Conservation (phyloP, 768 basidiomycete genomes). For the Kwoniella botswanensis region DNA sequence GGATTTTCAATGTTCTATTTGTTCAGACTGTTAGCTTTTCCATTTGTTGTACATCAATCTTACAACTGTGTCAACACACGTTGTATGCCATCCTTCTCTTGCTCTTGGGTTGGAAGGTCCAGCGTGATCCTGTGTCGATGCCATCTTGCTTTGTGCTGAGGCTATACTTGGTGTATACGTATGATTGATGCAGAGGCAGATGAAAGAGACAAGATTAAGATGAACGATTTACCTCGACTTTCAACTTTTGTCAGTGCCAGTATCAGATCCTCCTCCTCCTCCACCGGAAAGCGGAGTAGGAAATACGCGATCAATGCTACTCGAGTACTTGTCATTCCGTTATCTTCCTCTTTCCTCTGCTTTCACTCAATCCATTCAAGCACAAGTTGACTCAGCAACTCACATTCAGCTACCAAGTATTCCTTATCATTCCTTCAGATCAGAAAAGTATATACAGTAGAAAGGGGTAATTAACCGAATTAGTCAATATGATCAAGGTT, state of each 20-base stretch:
- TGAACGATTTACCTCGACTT: too few species aligned
- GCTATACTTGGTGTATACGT: not conserved
- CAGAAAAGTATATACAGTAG: constrained; percentile 4
- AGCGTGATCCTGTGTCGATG: constrained; percentile 27
- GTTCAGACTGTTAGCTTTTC: not conserved
- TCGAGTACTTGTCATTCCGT: constrained; percentile 1
- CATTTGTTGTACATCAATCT: too few species aligned
- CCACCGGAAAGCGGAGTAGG: not conserved
- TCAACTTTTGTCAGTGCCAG: not conserved
- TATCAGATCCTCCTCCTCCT: not conserved
- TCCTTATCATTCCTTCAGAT: not conserved
- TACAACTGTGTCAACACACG: constrained; percentile 14
- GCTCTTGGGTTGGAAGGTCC: constrained; percentile 28
- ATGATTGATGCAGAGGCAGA: not conserved
- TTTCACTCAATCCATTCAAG: not conserved
- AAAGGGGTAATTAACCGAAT: too few species aligned
- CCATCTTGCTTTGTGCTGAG: constrained; percentile 1
- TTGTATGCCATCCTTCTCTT: constrained; percentile 35
- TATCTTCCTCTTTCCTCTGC: not conserved
- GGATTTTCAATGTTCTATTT: constrained; percentile 71
- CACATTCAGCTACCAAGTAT: not conserved
- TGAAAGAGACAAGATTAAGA: too few species aligned
- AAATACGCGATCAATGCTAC: not conserved
- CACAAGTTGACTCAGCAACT: too few species aligned
- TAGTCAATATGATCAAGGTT: constrained; percentile 57